Evolutionary conservation across 331 rosid genomes (phyloP).

Genomic region (Telfairia occidentalis): DNA sequence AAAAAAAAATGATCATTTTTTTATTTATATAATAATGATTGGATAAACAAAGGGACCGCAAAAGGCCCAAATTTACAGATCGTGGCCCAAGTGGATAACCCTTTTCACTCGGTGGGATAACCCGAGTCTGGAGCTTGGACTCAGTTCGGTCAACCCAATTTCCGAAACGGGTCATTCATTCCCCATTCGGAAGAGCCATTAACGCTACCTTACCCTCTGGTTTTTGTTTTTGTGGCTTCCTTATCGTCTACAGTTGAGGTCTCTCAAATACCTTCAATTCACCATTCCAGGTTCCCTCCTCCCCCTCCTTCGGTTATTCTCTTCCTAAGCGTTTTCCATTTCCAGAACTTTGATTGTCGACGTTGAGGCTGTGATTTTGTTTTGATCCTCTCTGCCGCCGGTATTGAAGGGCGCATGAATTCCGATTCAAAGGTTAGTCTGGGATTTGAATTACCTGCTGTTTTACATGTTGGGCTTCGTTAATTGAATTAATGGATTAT

Average conservation of each 20-base stretch:
- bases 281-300: background rate
- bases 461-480: background rate
- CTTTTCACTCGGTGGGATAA: background rate
- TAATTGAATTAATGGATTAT: background rate
- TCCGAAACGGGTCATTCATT: slow-evolving; percentile 2
- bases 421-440: slow-evolving; percentile 25
- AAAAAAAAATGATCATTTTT: too few species aligned
- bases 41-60: too few species aligned
- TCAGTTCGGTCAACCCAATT: slow-evolving; percentile 10
- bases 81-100: background rate
- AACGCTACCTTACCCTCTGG: slow-evolving; percentile 15
- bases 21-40: too few species aligned
- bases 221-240: slow-evolving; percentile 3
- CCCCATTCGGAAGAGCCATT: background rate
- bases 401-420: slow-evolving; percentile 22
- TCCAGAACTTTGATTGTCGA: background rate
- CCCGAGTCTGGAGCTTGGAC: background rate
- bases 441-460: background rate
- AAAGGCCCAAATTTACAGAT: background rate
- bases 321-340: background rate
- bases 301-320: background rate
- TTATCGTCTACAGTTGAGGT: background rate
- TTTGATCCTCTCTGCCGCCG: background rate
- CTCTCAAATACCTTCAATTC: background rate
- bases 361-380: background rate